These are phyloP conservation scores for Schizosaccharomyces japonicus DNA, from an alignment of 805 yeast genomes.

Conservation along the genomic window DNA sequence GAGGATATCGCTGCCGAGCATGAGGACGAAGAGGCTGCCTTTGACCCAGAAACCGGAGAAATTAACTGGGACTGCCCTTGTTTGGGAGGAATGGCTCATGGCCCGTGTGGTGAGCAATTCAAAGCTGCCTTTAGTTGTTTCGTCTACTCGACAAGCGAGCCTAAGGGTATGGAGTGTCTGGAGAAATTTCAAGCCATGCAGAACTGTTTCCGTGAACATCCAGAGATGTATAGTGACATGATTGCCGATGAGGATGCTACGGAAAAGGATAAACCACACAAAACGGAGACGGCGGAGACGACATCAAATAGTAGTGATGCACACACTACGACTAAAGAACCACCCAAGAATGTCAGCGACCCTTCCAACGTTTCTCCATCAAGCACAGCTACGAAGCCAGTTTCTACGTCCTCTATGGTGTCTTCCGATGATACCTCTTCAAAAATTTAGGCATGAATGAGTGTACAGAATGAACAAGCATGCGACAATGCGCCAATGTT, in stretches of 20 bases:
- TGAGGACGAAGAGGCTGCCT: conserved; percentile 32
- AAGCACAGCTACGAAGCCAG: too few species aligned
- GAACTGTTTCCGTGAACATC: conserved; percentile 73
- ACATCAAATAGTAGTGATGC: too few species aligned
- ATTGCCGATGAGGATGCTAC: conserved; percentile 9
- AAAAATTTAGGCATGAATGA: too few species aligned
- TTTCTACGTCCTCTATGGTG: too few species aligned
- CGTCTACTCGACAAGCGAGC: conserved; percentile 78
- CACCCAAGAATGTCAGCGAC: too few species aligned
- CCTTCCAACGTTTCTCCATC: too few species aligned
- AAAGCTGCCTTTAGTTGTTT: conserved; percentile 87
- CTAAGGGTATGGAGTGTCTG: conserved; percentile 89
- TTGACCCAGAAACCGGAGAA: conserved; percentile 90
- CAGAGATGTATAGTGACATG: conserved; percentile 77
- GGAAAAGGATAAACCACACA: not conserved
- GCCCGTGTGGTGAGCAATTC: conserved; percentile 94
- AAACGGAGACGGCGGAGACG: too few species aligned
- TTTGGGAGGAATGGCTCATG: conserved; percentile 94
- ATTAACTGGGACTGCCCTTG: conserved; percentile 99
- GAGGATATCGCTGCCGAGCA: not conserved
- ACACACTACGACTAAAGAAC: too few species aligned
- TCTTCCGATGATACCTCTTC: too few species aligned
- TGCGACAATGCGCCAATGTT: too few species aligned
- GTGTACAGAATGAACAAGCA: too few species aligned
- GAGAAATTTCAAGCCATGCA: conserved; percentile 77